phyloP scores from a whole-genome alignment of 179 eudicot genomes.

The Vitellaria paradoxa region DNA sequence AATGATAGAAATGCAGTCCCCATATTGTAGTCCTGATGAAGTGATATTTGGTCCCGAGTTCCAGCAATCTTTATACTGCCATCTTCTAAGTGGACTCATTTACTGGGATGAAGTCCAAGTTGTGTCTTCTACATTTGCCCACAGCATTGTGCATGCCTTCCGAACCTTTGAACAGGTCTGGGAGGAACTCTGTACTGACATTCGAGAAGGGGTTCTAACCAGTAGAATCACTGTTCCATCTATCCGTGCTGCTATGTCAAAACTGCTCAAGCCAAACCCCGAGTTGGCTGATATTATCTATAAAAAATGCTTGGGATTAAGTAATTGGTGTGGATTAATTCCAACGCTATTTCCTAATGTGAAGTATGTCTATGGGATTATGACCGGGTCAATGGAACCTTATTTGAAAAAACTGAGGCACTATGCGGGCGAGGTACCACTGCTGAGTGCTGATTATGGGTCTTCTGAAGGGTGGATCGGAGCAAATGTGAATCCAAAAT shows the following conservation, averaged over 20 bases:
- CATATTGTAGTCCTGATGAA: slow-evolving; percentile 84
- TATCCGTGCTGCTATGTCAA: slow-evolving; percentile 52
- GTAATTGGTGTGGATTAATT: slow-evolving; percentile 80
- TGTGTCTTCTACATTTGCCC: slow-evolving; percentile 80
- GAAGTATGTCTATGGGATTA: slow-evolving; percentile 80
- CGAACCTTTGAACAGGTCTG: slow-evolving; percentile 64
- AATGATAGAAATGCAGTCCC: slow-evolving; percentile 61
- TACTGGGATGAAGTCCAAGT: slow-evolving; percentile 53
- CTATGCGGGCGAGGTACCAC: slow-evolving; percentile 74
- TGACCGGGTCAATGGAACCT: slow-evolving; percentile 98
- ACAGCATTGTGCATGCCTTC: slow-evolving; percentile 78
- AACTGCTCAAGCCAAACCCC: slow-evolving; percentile 66
- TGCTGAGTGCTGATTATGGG: slow-evolving; percentile 82
- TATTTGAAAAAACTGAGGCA: slow-evolving; percentile 78
- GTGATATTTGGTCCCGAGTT: slow-evolving; percentile 82
- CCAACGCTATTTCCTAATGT: slow-evolving; percentile 77
- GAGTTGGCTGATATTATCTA: slow-evolving; percentile 54
- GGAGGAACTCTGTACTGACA: slow-evolving; percentile 72
- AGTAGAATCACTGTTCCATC: slow-evolving; percentile 48
- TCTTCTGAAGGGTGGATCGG: slow-evolving; percentile 94
- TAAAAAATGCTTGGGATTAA: slow-evolving; percentile 45
- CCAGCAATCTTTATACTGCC: slow-evolving; percentile 87
- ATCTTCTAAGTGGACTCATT: slow-evolving; percentile 77
- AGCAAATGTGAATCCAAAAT: slow-evolving; percentile 76
- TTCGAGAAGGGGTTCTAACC: slow-evolving; percentile 49